phyloP scores from a whole-genome alignment of 495 filamentous ascomycete species.

The Penicillium riverlandense region DNA sequence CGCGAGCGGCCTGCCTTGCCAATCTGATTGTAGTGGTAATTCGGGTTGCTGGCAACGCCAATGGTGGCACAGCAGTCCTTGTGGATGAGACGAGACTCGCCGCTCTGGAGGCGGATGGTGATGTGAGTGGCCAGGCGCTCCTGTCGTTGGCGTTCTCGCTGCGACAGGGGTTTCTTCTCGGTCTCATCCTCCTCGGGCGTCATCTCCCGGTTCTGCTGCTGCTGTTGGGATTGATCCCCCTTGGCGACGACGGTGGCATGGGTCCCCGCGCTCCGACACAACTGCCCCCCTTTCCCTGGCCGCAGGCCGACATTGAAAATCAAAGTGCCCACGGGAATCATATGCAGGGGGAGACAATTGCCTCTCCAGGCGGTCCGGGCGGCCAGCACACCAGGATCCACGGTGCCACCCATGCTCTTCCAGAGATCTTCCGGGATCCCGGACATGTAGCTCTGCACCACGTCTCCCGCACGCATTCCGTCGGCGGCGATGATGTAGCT shows the following conservation, averaged over 20 bases:
- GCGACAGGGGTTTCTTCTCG: conserved; percentile 25
- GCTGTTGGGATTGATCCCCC: conserved; percentile 54
- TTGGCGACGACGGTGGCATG: conserved; percentile 81
- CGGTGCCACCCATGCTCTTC: conserved; percentile 79
- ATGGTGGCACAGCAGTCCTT: conserved; percentile 91
- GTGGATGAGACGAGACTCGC: conserved; percentile 80
- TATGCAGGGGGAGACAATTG: conserved; percentile 89
- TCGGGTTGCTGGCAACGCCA: conserved; percentile 86
- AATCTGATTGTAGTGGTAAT: conserved; percentile 80
- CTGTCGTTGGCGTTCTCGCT: conserved; percentile 38
- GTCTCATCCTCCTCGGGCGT: too few relatives aligned
- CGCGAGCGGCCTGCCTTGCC: conserved; percentile 90
- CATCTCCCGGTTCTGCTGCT: conserved; percentile 8
- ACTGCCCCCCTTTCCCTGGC: conserved; percentile 65
- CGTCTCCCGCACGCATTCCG: conserved; percentile 85
- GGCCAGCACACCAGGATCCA: conserved; percentile 91
- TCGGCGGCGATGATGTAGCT: conserved; percentile 91
- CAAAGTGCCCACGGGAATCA: conserved; percentile 87
- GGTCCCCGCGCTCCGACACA: conserved; percentile 90
- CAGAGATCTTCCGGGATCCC: conserved; percentile 82
- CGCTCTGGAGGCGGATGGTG: conserved; percentile 78
- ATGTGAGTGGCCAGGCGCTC: conserved; percentile 60
- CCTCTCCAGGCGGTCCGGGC: conserved; percentile 90
- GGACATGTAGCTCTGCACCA: conserved; percentile 79
- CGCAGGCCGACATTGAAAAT: conserved; percentile 84